Base-by-base conservation (phyloP, 306 rosid genomes). In the Quercus alba region DNA sequence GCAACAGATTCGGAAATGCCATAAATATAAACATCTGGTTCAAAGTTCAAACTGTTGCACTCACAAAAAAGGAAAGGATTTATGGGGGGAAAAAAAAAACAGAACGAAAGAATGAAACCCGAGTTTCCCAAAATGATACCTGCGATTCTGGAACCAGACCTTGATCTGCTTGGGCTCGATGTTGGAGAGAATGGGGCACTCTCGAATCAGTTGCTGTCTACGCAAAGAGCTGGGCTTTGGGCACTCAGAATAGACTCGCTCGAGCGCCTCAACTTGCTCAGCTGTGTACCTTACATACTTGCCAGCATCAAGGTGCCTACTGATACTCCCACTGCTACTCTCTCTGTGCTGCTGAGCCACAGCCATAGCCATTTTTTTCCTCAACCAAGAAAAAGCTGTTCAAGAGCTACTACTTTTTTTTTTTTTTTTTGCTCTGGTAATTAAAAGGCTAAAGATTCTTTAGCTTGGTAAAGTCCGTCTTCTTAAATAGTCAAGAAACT, bases 121-220 rank as follows among this genome's bases (percentile, higher is more conserved):
- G 30, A 2, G 61, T 41, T 41, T 41, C 46, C 46, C 46, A 26
- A 23, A 3, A 12, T 30, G 62, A 54, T 74, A 91, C 99, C 99
- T 93, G 28, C 99, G 91, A 90, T 95, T 95, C 81, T 95, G 99
- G 75, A 95, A 95, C 99, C 99, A 95, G 81, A 95, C 99, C 79
- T 95, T 95, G 94, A 95, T 95, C 91, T 95, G 99, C 84, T 93
- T 95, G 19, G 99, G 97, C 74, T 95, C 99, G 67, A 95, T 90
- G 88, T 91, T 91, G 38, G 91, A 86, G 66, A 95, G 96, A 89
- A 91, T 95, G 75, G 98, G 93, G 76, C 98, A 95, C 70, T 95
- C 99, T 6, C 98, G 89, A 85, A 95, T 93, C 83, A 95, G 69
- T 75, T 93, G 99, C 57, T 95, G 98, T 74, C 99, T 86, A n/a